A percentile compares a stretch with the other conserved stretches of the same genome.
phyloP scores from a whole-genome alignment of 495 filamentous ascomycete species.

The Neurospora pannonica region DNA sequence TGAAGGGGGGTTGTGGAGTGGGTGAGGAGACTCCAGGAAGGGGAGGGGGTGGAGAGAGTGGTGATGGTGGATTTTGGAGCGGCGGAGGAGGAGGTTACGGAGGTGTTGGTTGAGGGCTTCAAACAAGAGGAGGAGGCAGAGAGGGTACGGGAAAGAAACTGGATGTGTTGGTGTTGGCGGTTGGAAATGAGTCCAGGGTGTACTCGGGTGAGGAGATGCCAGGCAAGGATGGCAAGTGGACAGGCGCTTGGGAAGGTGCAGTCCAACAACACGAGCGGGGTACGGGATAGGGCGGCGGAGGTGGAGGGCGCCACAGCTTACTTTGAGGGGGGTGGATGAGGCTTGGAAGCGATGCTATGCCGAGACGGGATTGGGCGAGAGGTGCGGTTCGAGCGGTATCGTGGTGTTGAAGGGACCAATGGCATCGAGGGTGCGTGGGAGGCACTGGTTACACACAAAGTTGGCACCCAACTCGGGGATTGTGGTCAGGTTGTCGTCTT shows the following conservation, averaged over 20 bases:
- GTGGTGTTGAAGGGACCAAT: not conserved
- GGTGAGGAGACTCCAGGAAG: not conserved
- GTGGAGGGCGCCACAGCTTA: not conserved
- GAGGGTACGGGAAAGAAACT: no score
- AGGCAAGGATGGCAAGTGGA: not conserved
- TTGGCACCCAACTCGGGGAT: not conserved
- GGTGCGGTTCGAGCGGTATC: not conserved
- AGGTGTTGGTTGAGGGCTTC: not conserved
- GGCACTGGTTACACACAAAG: not conserved
- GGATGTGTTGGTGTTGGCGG: not conserved
- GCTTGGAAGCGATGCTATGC: slow-evolving; percentile 1
- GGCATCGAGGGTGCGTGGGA: slow-evolving; percentile 2
- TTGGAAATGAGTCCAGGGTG: slow-evolving; percentile 1
- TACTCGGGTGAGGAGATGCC: not conserved
- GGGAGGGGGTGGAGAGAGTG: not conserved
- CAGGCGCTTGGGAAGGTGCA: not conserved
- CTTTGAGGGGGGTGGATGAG: not conserved
- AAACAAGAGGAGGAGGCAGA: no score
- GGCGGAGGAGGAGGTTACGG: not conserved
- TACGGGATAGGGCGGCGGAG: not conserved
- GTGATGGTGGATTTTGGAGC: slow-evolving; percentile 5
- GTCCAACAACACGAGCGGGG: not conserved
- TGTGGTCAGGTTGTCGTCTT: not conserved
- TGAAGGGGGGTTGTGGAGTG: not conserved
- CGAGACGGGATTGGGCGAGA: not conserved